Base-by-base conservation (phyloP, 2,329 filamentous ascomycete species). In the Hypoxylon rubiginosum region DNA sequence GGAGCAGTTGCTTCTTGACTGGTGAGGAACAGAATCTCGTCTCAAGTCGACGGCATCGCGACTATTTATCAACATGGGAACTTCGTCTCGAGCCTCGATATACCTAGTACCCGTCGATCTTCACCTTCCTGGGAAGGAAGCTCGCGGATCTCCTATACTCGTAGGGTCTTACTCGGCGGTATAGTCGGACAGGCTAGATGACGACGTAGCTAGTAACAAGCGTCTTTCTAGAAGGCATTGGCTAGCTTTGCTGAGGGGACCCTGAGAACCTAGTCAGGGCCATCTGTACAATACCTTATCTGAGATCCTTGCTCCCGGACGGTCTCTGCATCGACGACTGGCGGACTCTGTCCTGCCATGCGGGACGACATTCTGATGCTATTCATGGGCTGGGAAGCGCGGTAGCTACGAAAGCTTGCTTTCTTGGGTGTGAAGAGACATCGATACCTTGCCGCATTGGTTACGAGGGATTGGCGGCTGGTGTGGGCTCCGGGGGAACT, bases 41-140 rank as follows among this genome's bases (percentile, higher is more conserved):
- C 26, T 64, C 28, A 52, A 57, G 60, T 62, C 55, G 67, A 69
- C 54, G 57, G 59, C 64, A 68, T 67, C 64, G 7, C 54, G 39
- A 62, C 67, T 75, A 75, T 75, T 75, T 75, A 75, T 74, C 63
- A 28, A 68, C 58, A 26, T 32, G 52, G 50, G 30, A 51, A 54
- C 54, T 50, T 62, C 57, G 36, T 52, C 61, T 51, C 17, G 45
- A 56, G 45, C 45, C 48, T 64, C 62, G 34, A 65, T 66, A 58
- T 49, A 68, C 30, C 50, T 67, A 58, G 19, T 54, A 39, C 52
- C 45, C 26, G 58, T 56, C 43, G 66, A 68, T 66, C 57, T 41
- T 62, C 45, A 49, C 68, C 57, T 63, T 66, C 58, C 64, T n/a
- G 34, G 58, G 65, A 68, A 64, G 64, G 48, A 26, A 64, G 19